These are phyloP conservation scores for Globisporangium iwayamae DNA, from an alignment of 352 stramenopile genomes.

Conservation along the genomic window DNA sequence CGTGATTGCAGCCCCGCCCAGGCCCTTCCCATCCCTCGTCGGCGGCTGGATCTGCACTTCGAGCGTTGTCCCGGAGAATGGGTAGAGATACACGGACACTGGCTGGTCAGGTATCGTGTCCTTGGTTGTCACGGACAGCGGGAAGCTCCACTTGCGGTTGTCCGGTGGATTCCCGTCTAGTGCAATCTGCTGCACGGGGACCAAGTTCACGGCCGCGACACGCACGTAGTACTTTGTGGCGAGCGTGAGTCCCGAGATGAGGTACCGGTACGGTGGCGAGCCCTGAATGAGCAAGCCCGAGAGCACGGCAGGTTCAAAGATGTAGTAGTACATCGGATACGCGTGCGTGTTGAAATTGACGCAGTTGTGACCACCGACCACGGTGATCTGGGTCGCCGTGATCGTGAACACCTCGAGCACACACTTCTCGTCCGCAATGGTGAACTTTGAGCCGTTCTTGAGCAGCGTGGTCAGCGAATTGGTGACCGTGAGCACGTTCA, in stretches of 20 bases:
- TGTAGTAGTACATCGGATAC: constrained; percentile 66
- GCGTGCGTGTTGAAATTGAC: constrained; percentile 39
- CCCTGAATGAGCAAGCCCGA: constrained; percentile 60
- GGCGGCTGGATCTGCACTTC: constrained; percentile 78
- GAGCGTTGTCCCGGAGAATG: constrained; percentile 55
- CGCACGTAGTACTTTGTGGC: constrained; percentile 89
- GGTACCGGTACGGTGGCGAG: constrained; percentile 75
- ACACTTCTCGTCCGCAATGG: constrained; percentile 48
- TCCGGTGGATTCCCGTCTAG: constrained; percentile 71
- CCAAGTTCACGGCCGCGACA: constrained; percentile 88
- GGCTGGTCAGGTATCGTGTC: constrained; percentile 83
- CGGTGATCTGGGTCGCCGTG: constrained; percentile 21
- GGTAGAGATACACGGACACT: constrained; percentile 48
- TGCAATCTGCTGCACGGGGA: constrained; percentile 84
- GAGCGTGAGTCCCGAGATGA: constrained; percentile 67
- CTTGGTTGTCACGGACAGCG: constrained; percentile 61
- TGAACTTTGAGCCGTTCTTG: constrained; percentile 38
- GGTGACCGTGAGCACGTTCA: constrained; percentile 33
- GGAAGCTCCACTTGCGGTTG: constrained; percentile 91
- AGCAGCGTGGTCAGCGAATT: constrained; percentile 27
- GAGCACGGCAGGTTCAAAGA: constrained; percentile 41
- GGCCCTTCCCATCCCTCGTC: constrained; percentile 56
- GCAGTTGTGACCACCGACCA: constrained; percentile 34
- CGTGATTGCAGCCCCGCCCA: constrained; percentile 38
- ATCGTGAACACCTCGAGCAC: constrained; percentile 32